These are phyloP conservation scores for Syzygium malaccense DNA, from an alignment of 441 rosid species.

Conservation along the genomic window DNA sequence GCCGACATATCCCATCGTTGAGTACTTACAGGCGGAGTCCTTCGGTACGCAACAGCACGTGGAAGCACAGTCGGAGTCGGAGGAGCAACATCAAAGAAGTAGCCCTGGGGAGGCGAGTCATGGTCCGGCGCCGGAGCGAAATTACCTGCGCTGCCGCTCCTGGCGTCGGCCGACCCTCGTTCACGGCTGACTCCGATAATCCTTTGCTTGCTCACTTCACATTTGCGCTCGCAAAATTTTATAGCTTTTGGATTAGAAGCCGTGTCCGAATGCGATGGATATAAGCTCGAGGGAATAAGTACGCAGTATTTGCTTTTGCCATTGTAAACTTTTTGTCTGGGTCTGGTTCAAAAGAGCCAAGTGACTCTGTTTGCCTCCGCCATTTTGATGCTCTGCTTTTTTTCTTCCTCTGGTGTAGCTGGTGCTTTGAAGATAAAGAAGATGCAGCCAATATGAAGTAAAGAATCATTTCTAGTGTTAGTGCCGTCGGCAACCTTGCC, in stretches of 20 bases:
- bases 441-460: neutral
- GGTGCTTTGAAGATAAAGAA: neutral
- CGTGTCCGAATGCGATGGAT: neutral
- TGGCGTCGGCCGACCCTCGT: fast-evolving
- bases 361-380: neutral
- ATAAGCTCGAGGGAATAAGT: neutral
- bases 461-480: neutral
- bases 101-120: neutral
- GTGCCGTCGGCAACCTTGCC: neutral
- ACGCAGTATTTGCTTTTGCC: neutral
- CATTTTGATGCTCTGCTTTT: too few relatives aligned
- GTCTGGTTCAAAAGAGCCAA: neutral
- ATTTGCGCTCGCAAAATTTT: fast-evolving
- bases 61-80: neutral
- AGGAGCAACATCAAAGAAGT: neutral
- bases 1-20: neutral
- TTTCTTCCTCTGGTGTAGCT: neutral
- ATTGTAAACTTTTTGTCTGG: neutral
- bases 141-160: neutral
- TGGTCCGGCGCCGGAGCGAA: neutral
- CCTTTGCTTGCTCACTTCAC: neutral
- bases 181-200: neutral
- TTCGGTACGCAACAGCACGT: neutral
- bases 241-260: neutral
- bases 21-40: neutral